These are phyloP conservation scores for Lasiosphaeriaceae sp. DNA, from an alignment of 495 filamentous ascomycete genomes.

Conservation along the genomic window DNA sequence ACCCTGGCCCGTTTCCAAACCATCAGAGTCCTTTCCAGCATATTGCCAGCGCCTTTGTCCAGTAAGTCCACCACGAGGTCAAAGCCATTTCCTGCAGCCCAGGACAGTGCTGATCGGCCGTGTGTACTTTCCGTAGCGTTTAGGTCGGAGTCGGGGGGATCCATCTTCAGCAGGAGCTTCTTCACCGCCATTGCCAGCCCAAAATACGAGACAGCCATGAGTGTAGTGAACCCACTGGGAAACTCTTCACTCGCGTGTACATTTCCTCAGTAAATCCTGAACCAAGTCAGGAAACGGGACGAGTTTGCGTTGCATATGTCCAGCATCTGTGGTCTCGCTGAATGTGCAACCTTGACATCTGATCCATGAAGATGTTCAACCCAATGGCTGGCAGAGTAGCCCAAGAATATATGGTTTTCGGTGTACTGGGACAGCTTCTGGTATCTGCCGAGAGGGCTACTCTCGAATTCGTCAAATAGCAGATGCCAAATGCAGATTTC, in stretches of 20 bases:
- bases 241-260: not conserved
- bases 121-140: conserved; percentile 9
- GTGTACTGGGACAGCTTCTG: not conserved
- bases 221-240: not conserved
- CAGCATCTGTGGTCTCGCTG: not conserved
- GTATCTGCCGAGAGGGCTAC: not conserved
- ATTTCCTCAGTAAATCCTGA: not conserved
- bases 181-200: not conserved
- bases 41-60: conserved; percentile 4
- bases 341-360: not conserved
- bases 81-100: conserved; percentile 23
- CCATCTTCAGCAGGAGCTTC: not conserved
- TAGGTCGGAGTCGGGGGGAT: not conserved
- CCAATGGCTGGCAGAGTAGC: conserved; percentile 35
- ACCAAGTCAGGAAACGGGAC: not conserved
- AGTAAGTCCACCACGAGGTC: conserved; percentile 21
- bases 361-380: conserved; percentile 23
- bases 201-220: conserved; percentile 1
- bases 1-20: not conserved
- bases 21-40: not conserved
- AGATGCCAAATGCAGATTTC: conserved; percentile 34
- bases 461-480: conserved; percentile 9
- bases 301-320: not conserved
- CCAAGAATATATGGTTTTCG: conserved; percentile 19
- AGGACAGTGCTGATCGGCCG: conserved; percentile 23